These are phyloP conservation scores for Plantago major DNA, from an alignment of 257 asterid genomes.

Conservation along the genomic window DNA sequence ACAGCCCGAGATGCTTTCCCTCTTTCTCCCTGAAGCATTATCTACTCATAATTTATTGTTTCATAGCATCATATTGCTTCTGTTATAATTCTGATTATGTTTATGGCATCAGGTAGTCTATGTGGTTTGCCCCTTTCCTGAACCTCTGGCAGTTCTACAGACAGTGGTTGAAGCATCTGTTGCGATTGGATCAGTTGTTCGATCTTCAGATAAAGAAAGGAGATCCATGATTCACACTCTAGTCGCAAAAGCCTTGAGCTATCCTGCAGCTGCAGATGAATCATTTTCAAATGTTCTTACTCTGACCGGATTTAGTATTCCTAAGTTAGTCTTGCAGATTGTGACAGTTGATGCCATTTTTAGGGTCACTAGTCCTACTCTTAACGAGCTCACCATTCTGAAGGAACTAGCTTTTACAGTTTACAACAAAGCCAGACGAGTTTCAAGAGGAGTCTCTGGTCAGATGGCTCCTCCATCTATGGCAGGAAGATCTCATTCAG, in stretches of 20 bases:
- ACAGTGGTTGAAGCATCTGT: conserved; percentile 86
- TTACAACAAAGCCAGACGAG: conserved; percentile 86
- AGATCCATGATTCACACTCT: conserved; percentile 86
- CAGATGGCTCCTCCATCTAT: conserved; percentile 46
- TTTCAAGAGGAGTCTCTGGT: conserved; percentile 64
- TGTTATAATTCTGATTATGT: conserved; percentile 10
- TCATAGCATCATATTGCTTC: not conserved
- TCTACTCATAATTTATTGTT: no score
- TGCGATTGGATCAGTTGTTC: conserved; percentile 82
- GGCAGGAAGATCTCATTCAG: conserved; percentile 70
- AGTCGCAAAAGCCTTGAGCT: conserved; percentile 93
- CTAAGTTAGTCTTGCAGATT: conserved; percentile 90
- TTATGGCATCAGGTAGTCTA: conserved; percentile 67
- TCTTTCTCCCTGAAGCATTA: no score
- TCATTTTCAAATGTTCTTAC: conserved; percentile 82
- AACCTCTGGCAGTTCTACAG: conserved; percentile 91
- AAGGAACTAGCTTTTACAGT: conserved; percentile 97
- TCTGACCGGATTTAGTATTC: conserved; percentile 84
- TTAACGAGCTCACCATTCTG: conserved; percentile 72
- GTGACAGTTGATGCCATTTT: conserved; percentile 95
- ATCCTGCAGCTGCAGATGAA: conserved; percentile 84
- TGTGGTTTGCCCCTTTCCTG: conserved; percentile 99
- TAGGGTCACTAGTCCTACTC: conserved; percentile 86
- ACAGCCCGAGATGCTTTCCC: no score
- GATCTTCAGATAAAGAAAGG: conserved; percentile 88